Base-by-base conservation (phyloP, 164 flowering plant species). In the Pachysandra terminalis region DNA sequence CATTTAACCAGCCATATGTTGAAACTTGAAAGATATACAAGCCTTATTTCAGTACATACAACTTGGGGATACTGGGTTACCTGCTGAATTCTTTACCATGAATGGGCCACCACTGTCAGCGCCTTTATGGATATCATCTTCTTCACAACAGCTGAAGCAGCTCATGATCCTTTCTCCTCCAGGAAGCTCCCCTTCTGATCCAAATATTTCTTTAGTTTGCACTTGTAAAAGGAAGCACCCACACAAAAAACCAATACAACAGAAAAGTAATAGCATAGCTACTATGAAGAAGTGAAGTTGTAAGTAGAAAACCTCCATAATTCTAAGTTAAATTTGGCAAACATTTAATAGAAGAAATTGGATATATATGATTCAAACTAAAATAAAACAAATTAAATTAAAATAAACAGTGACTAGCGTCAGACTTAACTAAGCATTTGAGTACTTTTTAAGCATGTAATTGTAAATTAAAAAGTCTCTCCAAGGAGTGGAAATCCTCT, bases 131-230 rank as follows among this genome's bases (percentile, higher is more conserved):
- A 69, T 17, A 60, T 82, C 87, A 79, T 86, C 90, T 21, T 84
- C 90, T 35, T 48, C 78, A 65, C 90, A 89, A 68, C 97, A 90
- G 65, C 90, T 49, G 61, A 89, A 90, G 80, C 97, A 89, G 63
- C 92, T 78, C 94, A 90, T 90, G 70, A 56, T 78, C 68, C 56
- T 68, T 58, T 70, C 48, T 64, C 58, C 59, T 4, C 62, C 13
- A 49, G 49, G 19, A 24, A 63, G 52, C 13, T 26, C 25, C 69
- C 63, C 63, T 49, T 40, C 40, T 58, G 70, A 28, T 24, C 49
- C 57, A 48, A 75, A 57, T 14, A 54, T 23, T 23, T 28, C 27
- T 35, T 65, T 3, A 19, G n/a, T 69, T 12, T 27, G 17, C 37
- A 19, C 64, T 75, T 19, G 52, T 25, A 45, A 26, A 58, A 26